These are phyloP conservation scores for Citeromyces nyonsensis DNA, from an alignment of 805 yeast genomes.

Conservation along the genomic window DNA sequence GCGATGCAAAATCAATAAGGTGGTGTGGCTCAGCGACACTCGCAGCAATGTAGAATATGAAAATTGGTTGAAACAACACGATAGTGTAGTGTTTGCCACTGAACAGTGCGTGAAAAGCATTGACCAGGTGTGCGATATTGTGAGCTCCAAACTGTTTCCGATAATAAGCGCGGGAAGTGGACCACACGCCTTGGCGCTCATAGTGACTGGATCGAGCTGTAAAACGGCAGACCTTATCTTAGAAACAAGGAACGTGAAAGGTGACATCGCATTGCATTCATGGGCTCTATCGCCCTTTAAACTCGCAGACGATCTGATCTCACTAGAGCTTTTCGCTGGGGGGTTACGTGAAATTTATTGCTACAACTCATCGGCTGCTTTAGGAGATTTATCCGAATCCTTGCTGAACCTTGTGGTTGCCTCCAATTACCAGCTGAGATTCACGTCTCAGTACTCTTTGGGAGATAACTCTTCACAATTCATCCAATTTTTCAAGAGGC, in stretches of 20 bases:
- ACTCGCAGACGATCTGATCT: conserved; percentile 5
- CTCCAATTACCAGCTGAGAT: conserved; percentile 24
- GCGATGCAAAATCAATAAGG: conserved; percentile 10
- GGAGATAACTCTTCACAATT: conserved; percentile 42
- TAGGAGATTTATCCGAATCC: conserved; percentile 30
- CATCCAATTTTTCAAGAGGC: conserved; percentile 21
- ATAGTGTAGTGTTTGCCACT: conserved; percentile 9
- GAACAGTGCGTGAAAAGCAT: conserved; percentile 1
- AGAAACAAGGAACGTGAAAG: conserved; percentile 6
- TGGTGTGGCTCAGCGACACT: conserved; percentile 13
- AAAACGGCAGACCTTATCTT: background rate
- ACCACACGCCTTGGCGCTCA: too few relatives aligned
- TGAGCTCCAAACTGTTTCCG: conserved; percentile 4
- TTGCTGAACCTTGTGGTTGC: conserved; percentile 25
- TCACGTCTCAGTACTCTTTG: conserved; percentile 41
- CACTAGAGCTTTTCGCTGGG: conserved; percentile 5
- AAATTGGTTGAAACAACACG: conserved; percentile 5
- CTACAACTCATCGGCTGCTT: conserved; percentile 25
- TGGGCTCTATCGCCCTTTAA: conserved; percentile 9
- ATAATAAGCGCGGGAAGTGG: background rate
- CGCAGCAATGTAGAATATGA: conserved; percentile 4
- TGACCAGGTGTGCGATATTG: conserved; percentile 1
- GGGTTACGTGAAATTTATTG: conserved; percentile 25
- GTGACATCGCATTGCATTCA: conserved; percentile 9
- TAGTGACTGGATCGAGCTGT: too few relatives aligned